Conservation (phyloP, 139 green algal genomes). For the Micromonas commoda region DNA sequence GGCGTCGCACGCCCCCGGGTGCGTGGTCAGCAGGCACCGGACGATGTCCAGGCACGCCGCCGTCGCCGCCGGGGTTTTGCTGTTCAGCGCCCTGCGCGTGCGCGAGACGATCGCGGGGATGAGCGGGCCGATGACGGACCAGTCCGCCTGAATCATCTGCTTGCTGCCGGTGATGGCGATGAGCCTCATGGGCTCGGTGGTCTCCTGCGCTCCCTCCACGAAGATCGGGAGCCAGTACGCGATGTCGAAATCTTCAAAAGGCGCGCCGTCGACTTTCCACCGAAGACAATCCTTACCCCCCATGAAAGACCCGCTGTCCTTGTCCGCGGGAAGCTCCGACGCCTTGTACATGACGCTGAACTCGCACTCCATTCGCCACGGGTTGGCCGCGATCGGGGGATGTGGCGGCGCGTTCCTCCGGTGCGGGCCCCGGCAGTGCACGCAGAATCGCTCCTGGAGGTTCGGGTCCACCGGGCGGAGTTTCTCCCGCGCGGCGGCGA, state of each 20-base stretch:
- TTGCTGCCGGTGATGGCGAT: background rate
- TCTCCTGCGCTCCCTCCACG: background rate
- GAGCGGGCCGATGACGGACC: background rate
- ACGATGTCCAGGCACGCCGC: background rate
- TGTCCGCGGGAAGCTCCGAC: background rate
- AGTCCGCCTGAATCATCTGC: background rate
- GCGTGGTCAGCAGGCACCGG: background rate
- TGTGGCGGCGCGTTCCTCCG: background rate
- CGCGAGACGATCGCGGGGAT: background rate
- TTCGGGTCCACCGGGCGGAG: background rate
- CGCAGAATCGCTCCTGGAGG: background rate
- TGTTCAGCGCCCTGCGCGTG: background rate
- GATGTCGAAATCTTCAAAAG: background rate
- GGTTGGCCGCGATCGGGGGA: background rate
- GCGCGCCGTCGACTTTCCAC: background rate
- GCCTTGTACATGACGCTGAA: conserved; percentile 1
- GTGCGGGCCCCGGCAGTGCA: background rate
- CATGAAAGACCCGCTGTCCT: background rate
- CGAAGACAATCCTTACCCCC: background rate
- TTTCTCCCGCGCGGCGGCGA: background rate
- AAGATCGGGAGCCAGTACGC: background rate
- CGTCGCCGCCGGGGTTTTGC: background rate
- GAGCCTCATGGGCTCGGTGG: background rate
- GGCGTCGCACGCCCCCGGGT: background rate
- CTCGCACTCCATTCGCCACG: too few species aligned